Conservation (phyloP, 257 asterid genomes). For the Coffea eugenioides region DNA sequence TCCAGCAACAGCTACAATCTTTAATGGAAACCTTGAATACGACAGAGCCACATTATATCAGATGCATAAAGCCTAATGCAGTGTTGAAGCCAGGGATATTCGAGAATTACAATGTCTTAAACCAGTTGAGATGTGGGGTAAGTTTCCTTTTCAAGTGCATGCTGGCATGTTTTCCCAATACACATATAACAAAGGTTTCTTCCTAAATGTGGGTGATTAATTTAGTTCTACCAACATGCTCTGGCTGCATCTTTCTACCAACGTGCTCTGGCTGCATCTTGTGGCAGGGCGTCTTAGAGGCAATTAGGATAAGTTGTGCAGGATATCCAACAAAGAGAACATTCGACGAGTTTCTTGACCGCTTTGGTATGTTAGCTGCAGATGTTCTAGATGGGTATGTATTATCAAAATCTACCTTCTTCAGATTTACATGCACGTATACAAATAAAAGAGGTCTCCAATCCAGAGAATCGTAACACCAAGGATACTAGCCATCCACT, state of each 20-base stretch:
- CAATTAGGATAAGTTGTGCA: constrained; percentile 95
- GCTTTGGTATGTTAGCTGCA: constrained; percentile 85
- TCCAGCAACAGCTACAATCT: constrained; percentile 93
- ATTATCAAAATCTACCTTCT: constrained; percentile 5
- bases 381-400: constrained; percentile 80
- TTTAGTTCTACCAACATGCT: constrained; percentile 15
- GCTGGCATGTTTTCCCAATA: not conserved
- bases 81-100: constrained; percentile 91
- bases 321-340: constrained; percentile 95
- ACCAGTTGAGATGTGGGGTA: constrained; percentile 95
- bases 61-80: constrained; percentile 94
- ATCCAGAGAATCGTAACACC: not conserved
- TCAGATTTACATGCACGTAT: not conserved
- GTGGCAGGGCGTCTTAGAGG: constrained; percentile 91
- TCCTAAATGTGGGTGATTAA: not conserved
- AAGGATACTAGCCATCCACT: not conserved
- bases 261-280: constrained; percentile 19
- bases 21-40: constrained; percentile 88
- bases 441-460: not conserved
- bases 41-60: constrained; percentile 94
- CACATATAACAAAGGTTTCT: not conserved
- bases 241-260: no score
- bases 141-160: constrained; percentile 28
- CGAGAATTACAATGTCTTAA: constrained; percentile 81
- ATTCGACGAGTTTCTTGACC: constrained; percentile 90